Conservation (phyloP, 108 stramenopile genomes). For the Cylindrotheca fusiformis region DNA sequence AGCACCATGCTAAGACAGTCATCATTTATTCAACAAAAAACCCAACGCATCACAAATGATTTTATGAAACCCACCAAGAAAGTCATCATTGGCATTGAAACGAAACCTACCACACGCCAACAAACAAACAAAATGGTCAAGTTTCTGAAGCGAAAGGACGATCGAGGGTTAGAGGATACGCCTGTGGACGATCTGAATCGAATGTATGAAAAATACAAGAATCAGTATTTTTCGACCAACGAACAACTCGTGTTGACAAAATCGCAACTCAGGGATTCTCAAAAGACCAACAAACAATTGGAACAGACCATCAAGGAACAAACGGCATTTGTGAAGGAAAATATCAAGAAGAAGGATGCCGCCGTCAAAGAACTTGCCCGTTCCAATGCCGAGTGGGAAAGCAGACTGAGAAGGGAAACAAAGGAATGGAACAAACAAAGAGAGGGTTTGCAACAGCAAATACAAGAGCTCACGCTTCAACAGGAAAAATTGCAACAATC, state of each 20-base stretch:
- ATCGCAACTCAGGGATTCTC: background rate
- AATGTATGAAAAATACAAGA: background rate
- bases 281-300: background rate
- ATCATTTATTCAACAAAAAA: no score
- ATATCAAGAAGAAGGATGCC: background rate
- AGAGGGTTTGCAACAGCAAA: background rate
- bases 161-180: background rate
- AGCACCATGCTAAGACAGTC: no score
- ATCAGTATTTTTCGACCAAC: background rate
- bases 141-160: background rate
- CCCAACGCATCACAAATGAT: no score
- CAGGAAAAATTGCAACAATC: background rate
- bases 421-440: background rate
- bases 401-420: background rate
- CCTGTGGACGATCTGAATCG: background rate
- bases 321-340: background rate
- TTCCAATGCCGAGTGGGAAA: background rate
- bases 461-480: background rate
- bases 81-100: no score
- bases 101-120: no score
- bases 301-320: background rate
- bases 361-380: background rate
- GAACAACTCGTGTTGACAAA: background rate
- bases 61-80: no score
- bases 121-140: constrained; percentile 1